Evolutionary conservation across 2,329 filamentous ascomycete species (phyloP).

Genomic region (Cercospora citrullina): DNA sequence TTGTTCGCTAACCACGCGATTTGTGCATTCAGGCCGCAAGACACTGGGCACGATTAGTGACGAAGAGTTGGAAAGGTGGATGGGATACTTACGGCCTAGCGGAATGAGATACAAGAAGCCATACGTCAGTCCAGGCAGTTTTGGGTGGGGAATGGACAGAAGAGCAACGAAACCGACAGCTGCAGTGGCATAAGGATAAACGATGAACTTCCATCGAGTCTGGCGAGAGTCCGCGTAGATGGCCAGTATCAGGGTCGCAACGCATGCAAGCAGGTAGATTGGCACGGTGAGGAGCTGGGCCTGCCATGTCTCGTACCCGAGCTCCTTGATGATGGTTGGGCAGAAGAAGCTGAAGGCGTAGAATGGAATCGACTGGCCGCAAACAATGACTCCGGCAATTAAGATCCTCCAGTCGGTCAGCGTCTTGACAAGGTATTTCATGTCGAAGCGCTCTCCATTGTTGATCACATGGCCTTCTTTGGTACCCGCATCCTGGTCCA

Average conservation of each 20-base stretch:
- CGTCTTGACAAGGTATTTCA: conserved; percentile 25
- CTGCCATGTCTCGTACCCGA: conserved; percentile 46
- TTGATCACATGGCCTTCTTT: conserved; percentile 34
- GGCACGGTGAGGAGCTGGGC: conserved; percentile 50
- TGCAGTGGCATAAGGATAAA: conserved; percentile 25
- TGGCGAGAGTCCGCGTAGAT: conserved; percentile 25
- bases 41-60: conserved; percentile 15
- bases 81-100: conserved; percentile 55
- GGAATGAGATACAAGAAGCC: conserved; percentile 58
- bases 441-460: conserved; percentile 41
- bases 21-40: conserved; percentile 31
- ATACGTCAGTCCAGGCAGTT: conserved; percentile 48
- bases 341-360: conserved; percentile 61
- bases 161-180: conserved; percentile 43
- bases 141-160: conserved; percentile 31
- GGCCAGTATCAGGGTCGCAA: conserved; percentile 29
- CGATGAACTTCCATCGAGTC: conserved; percentile 25
- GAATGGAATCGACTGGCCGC: conserved; percentile 64
- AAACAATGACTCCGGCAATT: conserved; percentile 40
- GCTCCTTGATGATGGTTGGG: conserved; percentile 53
- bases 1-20: conserved; percentile 56
- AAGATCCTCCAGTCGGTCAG: conserved; percentile 48
- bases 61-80: conserved; percentile 40
- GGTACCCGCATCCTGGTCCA: conserved; percentile 32
- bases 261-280: conserved; percentile 40